Evolutionary conservation across 441 rosid species (phyloP).

Genomic region (Monsonia emarginata): DNA sequence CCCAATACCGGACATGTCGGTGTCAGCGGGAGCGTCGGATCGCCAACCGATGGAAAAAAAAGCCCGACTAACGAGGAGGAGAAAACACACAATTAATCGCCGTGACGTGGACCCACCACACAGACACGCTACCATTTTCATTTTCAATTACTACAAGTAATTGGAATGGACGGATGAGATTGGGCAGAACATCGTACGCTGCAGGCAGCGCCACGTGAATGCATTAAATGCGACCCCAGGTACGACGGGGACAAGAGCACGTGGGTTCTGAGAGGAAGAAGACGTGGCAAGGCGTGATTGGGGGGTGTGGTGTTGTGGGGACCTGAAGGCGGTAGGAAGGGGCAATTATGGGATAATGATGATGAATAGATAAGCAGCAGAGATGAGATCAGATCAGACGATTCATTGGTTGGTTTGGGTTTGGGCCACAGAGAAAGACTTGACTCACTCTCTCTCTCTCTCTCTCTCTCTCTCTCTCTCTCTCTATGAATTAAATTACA

Average conservation of each 20-base stretch:
- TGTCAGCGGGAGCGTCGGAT: conserved; percentile 1
- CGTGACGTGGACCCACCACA: neutral
- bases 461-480: too few relatives aligned
- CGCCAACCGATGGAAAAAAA: too few relatives aligned
- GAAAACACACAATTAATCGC: neutral
- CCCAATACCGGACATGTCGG: neutral
- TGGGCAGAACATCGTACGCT: neutral
- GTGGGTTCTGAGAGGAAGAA: neutral
- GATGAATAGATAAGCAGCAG: neutral
- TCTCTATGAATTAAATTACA: too few relatives aligned
- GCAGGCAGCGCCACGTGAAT: neutral
- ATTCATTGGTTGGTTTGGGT: too few relatives aligned
- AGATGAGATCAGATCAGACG: neutral
- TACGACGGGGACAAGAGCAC: neutral
- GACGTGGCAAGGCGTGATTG: neutral
- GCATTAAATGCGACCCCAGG: neutral
- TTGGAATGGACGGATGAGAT: neutral
- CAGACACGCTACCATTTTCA: too few relatives aligned
- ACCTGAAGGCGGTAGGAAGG: neutral
- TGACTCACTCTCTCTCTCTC: too few relatives aligned
- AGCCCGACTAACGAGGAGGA: conserved; percentile 2
- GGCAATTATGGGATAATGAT: neutral
- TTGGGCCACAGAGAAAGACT: too few relatives aligned
- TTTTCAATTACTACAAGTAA: too few relatives aligned
- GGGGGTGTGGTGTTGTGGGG: neutral